Evolutionary conservation across 768 basidiomycete genomes (phyloP).

Genomic region (Panus rudis): DNA sequence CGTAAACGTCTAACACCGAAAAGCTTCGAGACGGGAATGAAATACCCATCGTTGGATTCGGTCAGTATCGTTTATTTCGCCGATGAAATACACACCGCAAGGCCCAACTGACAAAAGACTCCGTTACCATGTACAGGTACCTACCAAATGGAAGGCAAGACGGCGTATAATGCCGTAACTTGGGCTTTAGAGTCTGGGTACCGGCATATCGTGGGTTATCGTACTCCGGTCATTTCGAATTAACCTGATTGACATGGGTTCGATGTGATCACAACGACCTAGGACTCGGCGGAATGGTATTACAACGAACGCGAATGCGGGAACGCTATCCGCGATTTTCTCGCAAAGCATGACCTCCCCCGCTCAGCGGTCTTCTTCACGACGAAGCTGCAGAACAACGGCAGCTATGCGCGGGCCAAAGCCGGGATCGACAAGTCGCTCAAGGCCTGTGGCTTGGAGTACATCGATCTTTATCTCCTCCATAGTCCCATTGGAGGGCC

Average conservation of each 20-base stretch:
- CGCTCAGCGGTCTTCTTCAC: constrained; percentile 62
- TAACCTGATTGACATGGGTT: too few relatives aligned
- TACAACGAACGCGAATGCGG: constrained; percentile 67
- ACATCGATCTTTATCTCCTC: constrained; percentile 67
- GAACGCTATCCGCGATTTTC: constrained; percentile 51
- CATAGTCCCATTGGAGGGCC: constrained; percentile 63
- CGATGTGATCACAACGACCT: neutral
- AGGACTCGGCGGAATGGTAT: constrained; percentile 47
- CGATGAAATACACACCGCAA: neutral
- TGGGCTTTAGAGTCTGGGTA: constrained; percentile 66
- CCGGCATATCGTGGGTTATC: constrained; percentile 46
- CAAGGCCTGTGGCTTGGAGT: constrained; percentile 45
- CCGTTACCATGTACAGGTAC: constrained; percentile 34
- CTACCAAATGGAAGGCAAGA: constrained; percentile 55
- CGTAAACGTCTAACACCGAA: too few relatives aligned
- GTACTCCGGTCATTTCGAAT: neutral
- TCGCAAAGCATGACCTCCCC: constrained; percentile 37
- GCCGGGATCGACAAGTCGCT: constrained; percentile 49
- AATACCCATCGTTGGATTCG: constrained; percentile 57
- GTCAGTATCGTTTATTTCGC: constrained; percentile 21
- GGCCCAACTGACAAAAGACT: neutral
- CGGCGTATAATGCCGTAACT: constrained; percentile 48
- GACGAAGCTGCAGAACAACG: constrained; percentile 59
- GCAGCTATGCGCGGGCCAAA: constrained; percentile 40
- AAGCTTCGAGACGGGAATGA: constrained; percentile 45